These are phyloP conservation scores for Piromyces sp. DNA, from an alignment of 192 early-diverging fungal species.

Conservation along the genomic window DNA sequence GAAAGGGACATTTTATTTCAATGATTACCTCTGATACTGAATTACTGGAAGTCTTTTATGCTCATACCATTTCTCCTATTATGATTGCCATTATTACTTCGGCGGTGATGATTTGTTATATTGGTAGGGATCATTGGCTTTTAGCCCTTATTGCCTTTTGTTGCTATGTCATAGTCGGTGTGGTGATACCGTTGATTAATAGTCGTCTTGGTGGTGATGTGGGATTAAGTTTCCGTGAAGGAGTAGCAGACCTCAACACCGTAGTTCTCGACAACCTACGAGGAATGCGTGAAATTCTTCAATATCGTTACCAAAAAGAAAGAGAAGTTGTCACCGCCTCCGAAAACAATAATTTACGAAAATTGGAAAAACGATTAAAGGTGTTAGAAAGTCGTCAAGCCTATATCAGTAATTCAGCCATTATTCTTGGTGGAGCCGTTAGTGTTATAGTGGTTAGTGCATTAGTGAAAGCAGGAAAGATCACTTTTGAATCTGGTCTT, in stretches of 20 bases:
- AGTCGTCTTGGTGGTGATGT: not conserved
- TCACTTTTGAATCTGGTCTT: not conserved
- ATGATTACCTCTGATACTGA: not conserved
- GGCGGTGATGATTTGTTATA: not conserved
- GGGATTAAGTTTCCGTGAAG: not conserved
- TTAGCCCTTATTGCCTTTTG: not conserved
- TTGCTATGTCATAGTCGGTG: not conserved
- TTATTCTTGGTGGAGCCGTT: not conserved
- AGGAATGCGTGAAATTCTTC: not conserved
- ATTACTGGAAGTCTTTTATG: not conserved
- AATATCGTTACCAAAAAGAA: not conserved
- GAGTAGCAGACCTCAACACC: not conserved
- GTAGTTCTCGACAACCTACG: not conserved
- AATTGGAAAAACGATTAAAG: not conserved
- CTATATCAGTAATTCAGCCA: not conserved
- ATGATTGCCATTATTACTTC: not conserved
- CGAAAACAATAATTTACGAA: not conserved
- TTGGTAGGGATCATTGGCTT: not conserved
- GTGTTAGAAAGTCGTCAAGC: not conserved
- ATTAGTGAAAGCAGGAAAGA: not conserved
- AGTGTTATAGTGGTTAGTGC: not conserved
- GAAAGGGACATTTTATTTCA: not conserved
- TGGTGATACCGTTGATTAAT: not conserved
- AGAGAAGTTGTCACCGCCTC: not conserved
- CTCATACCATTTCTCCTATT: not conserved